Evolutionary conservation across 768 basidiomycete species (phyloP).

Genomic region (Tricholoma bakamatsutake): DNA sequence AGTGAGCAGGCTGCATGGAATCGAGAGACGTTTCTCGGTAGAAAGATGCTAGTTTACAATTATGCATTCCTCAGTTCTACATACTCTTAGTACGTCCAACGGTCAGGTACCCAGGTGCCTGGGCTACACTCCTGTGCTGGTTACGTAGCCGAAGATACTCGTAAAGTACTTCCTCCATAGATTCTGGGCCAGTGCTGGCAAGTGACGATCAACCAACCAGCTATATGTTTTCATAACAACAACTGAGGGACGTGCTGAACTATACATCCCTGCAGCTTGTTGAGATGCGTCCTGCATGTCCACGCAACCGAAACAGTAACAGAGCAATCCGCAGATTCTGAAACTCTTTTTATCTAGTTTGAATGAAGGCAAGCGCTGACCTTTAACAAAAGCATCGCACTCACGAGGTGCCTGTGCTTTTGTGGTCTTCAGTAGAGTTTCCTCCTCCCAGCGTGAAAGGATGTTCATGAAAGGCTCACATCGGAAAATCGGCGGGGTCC

Average conservation of each 20-base stretch:
- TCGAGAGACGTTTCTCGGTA: not conserved
- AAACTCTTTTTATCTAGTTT: not conserved
- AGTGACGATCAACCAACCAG: not conserved
- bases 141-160: slow-evolving; percentile 70
- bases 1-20: slow-evolving; percentile 14
- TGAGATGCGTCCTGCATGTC: slow-evolving; percentile 70
- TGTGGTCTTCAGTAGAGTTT: slow-evolving; percentile 74
- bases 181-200: slow-evolving; percentile 62
- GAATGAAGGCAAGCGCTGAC: slow-evolving; percentile 28
- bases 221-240: not conserved
- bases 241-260: slow-evolving; percentile 53
- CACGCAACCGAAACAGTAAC: slow-evolving; percentile 77
- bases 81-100: no score
- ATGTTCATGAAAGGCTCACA: slow-evolving; percentile 62
- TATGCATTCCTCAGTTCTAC: no score
- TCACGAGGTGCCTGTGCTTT: slow-evolving; percentile 75
- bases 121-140: slow-evolving; percentile 22
- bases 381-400: slow-evolving; percentile 73
- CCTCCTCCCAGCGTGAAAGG: slow-evolving; percentile 84
- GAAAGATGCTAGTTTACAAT: no score
- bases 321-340: slow-evolving; percentile 85
- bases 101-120: not conserved
- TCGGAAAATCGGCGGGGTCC: no score
- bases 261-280: slow-evolving; percentile 73
- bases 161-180: slow-evolving; percentile 64